Evolutionary conservation across 179 eudicot genomes (phyloP).

Genomic region (Beta macrorhiza): DNA sequence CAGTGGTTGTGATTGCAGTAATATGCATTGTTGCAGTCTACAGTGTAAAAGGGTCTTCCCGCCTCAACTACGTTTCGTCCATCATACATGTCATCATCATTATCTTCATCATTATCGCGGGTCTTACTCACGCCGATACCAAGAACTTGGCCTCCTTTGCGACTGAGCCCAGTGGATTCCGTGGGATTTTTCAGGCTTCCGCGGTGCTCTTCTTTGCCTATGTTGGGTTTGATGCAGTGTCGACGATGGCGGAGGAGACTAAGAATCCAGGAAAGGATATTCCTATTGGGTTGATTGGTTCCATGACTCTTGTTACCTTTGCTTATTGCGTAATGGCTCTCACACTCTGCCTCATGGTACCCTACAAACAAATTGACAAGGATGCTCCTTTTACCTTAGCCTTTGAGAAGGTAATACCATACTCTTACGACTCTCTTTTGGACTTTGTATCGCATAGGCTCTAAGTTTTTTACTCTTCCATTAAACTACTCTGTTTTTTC

Average conservation of each 20-base stretch:
- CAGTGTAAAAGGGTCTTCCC: constrained; percentile 58
- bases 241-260: constrained; percentile 88
- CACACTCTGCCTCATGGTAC: constrained; percentile 67
- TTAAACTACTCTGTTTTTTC: too few species aligned
- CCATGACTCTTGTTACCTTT: constrained; percentile 54
- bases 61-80: constrained; percentile 64
- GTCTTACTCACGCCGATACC: constrained; percentile 52
- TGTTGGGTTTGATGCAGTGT: constrained; percentile 77
- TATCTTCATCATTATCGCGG: constrained; percentile 59
- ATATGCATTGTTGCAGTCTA: constrained; percentile 43
- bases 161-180: constrained; percentile 34
- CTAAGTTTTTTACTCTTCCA: too few species aligned
- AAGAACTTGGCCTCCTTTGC: constrained; percentile 39
- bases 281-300: constrained; percentile 75
- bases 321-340: constrained; percentile 57
- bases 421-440: background rate
- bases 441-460: background rate
- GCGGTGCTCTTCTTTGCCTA: constrained; percentile 76
- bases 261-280: constrained; percentile 72
- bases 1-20: constrained; percentile 38
- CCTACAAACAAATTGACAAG: constrained; percentile 36
- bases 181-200: constrained; percentile 65
- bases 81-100: constrained; percentile 53
- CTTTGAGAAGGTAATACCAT: constrained; percentile 31
- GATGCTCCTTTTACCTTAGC: constrained; percentile 75